These are phyloP conservation scores for Zhuliangozyma parablackwelliae DNA, from an alignment of 1,139 yeast genomes.

Conservation along the genomic window DNA sequence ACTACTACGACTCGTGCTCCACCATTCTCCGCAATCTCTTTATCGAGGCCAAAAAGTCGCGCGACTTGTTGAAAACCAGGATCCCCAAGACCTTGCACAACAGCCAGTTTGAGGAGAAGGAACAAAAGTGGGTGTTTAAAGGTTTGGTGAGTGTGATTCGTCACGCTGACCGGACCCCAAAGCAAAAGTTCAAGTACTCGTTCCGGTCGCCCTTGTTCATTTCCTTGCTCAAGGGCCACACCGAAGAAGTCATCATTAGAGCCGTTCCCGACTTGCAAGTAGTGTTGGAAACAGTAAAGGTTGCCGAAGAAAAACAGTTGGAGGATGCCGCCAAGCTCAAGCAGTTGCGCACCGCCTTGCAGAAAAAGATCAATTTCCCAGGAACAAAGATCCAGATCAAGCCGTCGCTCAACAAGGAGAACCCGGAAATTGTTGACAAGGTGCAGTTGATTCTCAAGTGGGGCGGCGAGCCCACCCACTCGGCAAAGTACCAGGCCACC, in stretches of 20 bases:
- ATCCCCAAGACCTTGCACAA: slow-evolving; percentile 30
- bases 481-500: slow-evolving; percentile 89
- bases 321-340: slow-evolving; percentile 77
- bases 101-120: slow-evolving; percentile 64
- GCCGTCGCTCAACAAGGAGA: slow-evolving; percentile 68
- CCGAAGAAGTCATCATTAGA: slow-evolving; percentile 91
- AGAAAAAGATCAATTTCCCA: slow-evolving; percentile 83
- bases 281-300: slow-evolving; percentile 77
- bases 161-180: slow-evolving; percentile 99
- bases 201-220: slow-evolving; percentile 85
- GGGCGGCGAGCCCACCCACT: slow-evolving; percentile 99
- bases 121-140: slow-evolving; percentile 95
- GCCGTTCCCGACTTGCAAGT: slow-evolving; percentile 82
- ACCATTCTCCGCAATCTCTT: slow-evolving; percentile 73
- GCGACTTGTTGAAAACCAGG: slow-evolving; percentile 38
- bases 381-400: slow-evolving; percentile 96
- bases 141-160: slow-evolving; percentile 89
- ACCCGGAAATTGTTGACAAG: slow-evolving; percentile 72
- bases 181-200: slow-evolving; percentile 94
- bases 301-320: slow-evolving; percentile 71
- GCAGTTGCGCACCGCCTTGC: slow-evolving; percentile 77
- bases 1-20: slow-evolving; percentile 83
- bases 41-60: slow-evolving; percentile 47
- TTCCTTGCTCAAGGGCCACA: slow-evolving; percentile 86
- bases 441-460: slow-evolving; percentile 94